Conservation (phyloP, 2,329 filamentous ascomycete species). For the Dactylellina cionopaga region DNA sequence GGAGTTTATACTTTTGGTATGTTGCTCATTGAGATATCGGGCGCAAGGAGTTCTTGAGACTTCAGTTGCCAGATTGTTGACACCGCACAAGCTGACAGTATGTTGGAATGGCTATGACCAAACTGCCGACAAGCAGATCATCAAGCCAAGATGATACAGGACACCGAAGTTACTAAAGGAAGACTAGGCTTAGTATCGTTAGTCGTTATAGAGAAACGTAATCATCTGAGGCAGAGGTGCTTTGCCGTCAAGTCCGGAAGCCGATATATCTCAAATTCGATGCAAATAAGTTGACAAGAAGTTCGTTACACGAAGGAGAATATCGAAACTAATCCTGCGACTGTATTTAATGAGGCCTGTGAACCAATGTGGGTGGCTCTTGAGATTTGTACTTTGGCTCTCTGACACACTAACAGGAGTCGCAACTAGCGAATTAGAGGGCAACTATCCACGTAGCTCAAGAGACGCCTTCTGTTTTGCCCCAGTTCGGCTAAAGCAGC, state of each 20-base stretch:
- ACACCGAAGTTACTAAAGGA: conserved; percentile 5
- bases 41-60: conserved; percentile 10
- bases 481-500: conserved; percentile 53
- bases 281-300: conserved; percentile 19
- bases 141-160: conserved; percentile 24
- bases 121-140: conserved; percentile 41
- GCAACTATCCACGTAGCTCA: conserved; percentile 39
- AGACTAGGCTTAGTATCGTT: conserved; percentile 3
- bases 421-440: conserved; percentile 41
- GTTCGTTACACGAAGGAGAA: conserved; percentile 42
- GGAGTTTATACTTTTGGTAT: conserved; percentile 15
- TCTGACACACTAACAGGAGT: conserved; percentile 50
- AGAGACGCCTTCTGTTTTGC: conserved; percentile 51
- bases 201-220: conserved; percentile 23
- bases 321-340: conserved; percentile 48
- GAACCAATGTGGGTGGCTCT: conserved; percentile 37
- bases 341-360: conserved; percentile 43
- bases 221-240: conserved; percentile 33
- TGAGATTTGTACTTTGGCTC: conserved; percentile 37
- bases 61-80: conserved; percentile 5
- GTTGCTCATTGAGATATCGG: conserved; percentile 28
- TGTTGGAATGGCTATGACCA: conserved; percentile 5
- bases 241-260: conserved; percentile 16
- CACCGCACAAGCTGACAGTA: conserved; percentile 21
- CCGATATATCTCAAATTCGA: conserved; percentile 31